These are phyloP conservation scores for Berkeleyomyces rouxiae DNA, from an alignment of 2,329 filamentous ascomycete genomes.

Conservation along the genomic window DNA sequence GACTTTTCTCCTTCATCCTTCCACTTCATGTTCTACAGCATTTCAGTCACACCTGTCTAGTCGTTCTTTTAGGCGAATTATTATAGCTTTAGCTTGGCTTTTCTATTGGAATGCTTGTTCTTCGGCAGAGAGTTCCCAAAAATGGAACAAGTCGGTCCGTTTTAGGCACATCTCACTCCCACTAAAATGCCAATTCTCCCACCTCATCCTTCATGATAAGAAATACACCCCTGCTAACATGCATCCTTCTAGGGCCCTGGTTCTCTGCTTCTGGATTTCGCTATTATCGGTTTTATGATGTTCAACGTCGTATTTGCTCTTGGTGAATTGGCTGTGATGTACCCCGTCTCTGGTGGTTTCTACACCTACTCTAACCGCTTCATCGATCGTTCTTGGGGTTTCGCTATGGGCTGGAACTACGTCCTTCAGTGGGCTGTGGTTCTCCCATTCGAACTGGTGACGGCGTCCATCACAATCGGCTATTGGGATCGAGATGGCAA, in stretches of 20 bases:
- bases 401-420: slow-evolving; percentile 37
- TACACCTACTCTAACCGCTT: slow-evolving; percentile 45
- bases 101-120: neutral
- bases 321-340: slow-evolving; percentile 45
- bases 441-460: slow-evolving; percentile 33
- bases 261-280: slow-evolving; percentile 32
- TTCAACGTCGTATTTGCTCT: slow-evolving; percentile 45
- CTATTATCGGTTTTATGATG: slow-evolving; percentile 43
- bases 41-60: neutral
- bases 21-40: neutral
- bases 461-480: slow-evolving; percentile 32
- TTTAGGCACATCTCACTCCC: neutral
- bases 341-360: slow-evolving; percentile 45
- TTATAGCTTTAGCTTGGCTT: neutral
- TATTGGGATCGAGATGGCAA: slow-evolving; percentile 30
- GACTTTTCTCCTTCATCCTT: neutral
- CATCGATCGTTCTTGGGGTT: slow-evolving; percentile 43
- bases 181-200: neutral
- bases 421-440: slow-evolving; percentile 35
- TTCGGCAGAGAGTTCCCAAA: neutral
- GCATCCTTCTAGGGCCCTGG: slow-evolving; percentile 22
- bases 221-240: slow-evolving; percentile 6
- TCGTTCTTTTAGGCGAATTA: neutral
- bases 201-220: neutral
- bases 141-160: neutral